phyloP scores from a whole-genome alignment of 371 early-diverging fungal genomes.

The Mucor ambiguus region DNA sequence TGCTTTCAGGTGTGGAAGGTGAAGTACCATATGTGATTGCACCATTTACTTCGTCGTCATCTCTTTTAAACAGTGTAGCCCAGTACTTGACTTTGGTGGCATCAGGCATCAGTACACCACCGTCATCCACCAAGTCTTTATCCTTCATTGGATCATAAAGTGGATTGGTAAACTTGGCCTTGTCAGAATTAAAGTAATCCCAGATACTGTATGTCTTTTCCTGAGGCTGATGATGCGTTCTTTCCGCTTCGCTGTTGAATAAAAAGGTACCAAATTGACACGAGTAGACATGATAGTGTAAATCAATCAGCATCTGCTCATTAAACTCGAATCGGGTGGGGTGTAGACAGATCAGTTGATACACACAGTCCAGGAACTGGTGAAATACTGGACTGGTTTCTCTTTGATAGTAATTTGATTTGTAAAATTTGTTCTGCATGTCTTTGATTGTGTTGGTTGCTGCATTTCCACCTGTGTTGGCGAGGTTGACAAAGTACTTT shows the following conservation, averaged over 20 bases:
- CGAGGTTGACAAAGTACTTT: conserved; percentile 64
- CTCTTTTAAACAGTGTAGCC: conserved; percentile 66
- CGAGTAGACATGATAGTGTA: conserved; percentile 84
- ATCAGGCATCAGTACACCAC: conserved; percentile 66
- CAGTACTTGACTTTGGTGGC: conserved; percentile 70
- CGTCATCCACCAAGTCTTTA: conserved; percentile 50
- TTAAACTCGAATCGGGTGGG: conserved; percentile 94
- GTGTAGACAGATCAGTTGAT: conserved; percentile 85
- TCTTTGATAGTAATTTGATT: conserved; percentile 57
- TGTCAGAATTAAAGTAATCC: conserved; percentile 73
- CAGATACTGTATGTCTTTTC: conserved; percentile 75
- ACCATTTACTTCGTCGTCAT: conserved; percentile 58
- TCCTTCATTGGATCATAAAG: conserved; percentile 58
- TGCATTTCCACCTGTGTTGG: conserved; percentile 53
- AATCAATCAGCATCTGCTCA: conserved; percentile 74
- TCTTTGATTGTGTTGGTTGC: conserved; percentile 71
- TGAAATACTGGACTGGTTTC: conserved; percentile 95
- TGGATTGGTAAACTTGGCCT: conserved; percentile 53
- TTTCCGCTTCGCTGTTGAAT: conserved; percentile 87
- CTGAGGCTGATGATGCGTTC: conserved; percentile 40
- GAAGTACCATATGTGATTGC: conserved; percentile 27
- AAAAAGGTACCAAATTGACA: conserved; percentile 95
- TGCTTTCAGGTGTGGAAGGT: conserved; percentile 13
- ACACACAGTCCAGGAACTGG: conserved; percentile 94
- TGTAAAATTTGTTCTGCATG: conserved; percentile 72